A percentile compares a stretch with the other conserved stretches of the same genome.
These are phyloP conservation scores for Aspergillus puulaauensis DNA, from an alignment of 2,329 filamentous ascomycete genomes.

Conservation along the genomic window DNA sequence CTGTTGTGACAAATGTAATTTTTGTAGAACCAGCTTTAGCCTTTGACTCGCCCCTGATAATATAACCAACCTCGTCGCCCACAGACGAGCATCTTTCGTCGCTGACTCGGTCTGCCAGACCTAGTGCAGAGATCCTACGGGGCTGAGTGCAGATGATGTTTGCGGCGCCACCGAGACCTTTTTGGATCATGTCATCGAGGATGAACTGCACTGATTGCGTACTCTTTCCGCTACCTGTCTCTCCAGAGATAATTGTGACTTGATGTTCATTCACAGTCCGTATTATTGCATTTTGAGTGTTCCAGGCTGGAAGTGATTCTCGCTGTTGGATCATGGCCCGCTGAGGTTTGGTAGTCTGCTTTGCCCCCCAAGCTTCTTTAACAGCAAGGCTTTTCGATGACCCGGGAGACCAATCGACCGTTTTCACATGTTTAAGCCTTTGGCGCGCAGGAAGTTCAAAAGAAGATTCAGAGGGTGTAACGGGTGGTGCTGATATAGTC, in stretches of 20 bases:
- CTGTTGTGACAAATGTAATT: constrained; percentile 94
- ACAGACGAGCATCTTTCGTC: constrained; percentile 82
- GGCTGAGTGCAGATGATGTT: constrained; percentile 97
- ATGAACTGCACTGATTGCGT: constrained; percentile 97
- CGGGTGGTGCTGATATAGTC: constrained; percentile 62
- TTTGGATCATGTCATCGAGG: constrained; percentile 81
- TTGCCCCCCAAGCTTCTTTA: constrained; percentile 64
- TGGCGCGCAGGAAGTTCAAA: constrained; percentile 27
- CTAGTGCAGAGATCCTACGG: constrained; percentile 87
- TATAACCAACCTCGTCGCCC: constrained; percentile 86
- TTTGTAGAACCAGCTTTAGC: constrained; percentile 69
- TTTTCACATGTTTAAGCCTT: constrained; percentile 50
- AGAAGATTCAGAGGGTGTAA: constrained; percentile 13
- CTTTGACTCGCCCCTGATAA: constrained; percentile 86
- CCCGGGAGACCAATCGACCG: constrained; percentile 65
- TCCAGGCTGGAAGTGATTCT: constrained; percentile 82
- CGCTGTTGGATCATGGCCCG: constrained; percentile 74
- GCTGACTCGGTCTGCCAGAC: constrained; percentile 89
- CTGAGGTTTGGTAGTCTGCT: constrained; percentile 65
- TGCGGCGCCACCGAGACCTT: constrained; percentile 70
- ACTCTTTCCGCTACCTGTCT: constrained; percentile 95
- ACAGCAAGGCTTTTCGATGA: constrained; percentile 58
- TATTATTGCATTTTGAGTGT: constrained; percentile 73
- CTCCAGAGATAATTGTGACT: constrained; percentile 94
- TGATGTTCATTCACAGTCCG: constrained; percentile 72